These are phyloP conservation scores for Chrysosphaeria jannelii DNA, from an alignment of 2,329 filamentous ascomycete genomes.

Conservation along the genomic window DNA sequence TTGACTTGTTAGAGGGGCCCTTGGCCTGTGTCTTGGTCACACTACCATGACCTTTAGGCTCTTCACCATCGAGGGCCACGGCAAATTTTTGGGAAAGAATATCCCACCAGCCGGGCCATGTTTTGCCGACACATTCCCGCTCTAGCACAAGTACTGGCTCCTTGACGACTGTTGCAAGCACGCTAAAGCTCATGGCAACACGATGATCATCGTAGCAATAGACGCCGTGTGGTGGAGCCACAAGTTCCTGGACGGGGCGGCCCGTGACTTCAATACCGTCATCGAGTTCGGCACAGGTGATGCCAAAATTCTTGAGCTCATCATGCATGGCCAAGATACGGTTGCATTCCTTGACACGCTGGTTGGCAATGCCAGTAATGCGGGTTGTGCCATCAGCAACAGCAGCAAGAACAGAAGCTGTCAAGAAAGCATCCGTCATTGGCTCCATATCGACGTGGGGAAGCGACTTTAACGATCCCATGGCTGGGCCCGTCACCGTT, in stretches of 20 bases:
- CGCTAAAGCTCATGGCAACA: slow-evolving; percentile 94
- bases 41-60: slow-evolving; percentile 10
- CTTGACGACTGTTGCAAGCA: slow-evolving; percentile 45
- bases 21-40: slow-evolving; percentile 5
- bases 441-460: slow-evolving; percentile 87
- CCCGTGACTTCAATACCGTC: slow-evolving; percentile 64
- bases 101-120: slow-evolving; percentile 99
- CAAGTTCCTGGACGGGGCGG: slow-evolving; percentile 15
- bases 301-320: slow-evolving; percentile 78
- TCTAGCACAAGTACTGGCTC: slow-evolving; percentile 52
- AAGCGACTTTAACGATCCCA: slow-evolving; percentile 43
- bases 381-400: slow-evolving; percentile 58
- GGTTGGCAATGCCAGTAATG: slow-evolving; percentile 88
- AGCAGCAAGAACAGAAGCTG: slow-evolving; percentile 73
- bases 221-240: slow-evolving; percentile 31
- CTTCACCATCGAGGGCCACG: slow-evolving; percentile 45
- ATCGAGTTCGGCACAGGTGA: slow-evolving; percentile 60
- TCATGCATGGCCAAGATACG: slow-evolving; percentile 87
- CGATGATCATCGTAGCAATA: slow-evolving; percentile 94
- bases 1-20: slow-evolving; percentile 22
- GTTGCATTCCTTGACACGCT: slow-evolving; percentile 94
- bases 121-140: slow-evolving; percentile 83
- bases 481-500: slow-evolving; percentile 65
- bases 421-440: slow-evolving; percentile 97
- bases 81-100: slow-evolving; percentile 50